Evolutionary conservation across 108 stramenopile genomes (phyloP).

Genomic region (Nitzschia palea): DNA sequence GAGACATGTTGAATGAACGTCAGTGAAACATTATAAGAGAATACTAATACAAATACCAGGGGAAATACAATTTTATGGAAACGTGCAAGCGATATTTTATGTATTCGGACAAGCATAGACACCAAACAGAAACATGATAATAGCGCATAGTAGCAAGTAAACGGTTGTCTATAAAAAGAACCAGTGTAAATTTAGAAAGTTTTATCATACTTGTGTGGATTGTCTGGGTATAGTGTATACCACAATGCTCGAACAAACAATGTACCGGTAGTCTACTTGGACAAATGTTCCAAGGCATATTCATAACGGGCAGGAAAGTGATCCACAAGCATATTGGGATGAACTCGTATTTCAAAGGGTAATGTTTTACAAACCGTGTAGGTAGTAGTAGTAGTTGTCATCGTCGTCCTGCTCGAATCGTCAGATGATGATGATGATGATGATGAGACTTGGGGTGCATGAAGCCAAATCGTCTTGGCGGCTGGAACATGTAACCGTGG

Average conservation of each 20-base stretch:
- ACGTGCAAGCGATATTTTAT: too few relatives aligned
- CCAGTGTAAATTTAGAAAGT: too few relatives aligned
- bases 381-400: neutral
- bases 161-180: too few relatives aligned
- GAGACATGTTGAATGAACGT: neutral
- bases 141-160: too few relatives aligned
- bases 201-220: too few relatives aligned
- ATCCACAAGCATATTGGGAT: constrained; percentile 41
- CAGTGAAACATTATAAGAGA: neutral
- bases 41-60: too few relatives aligned
- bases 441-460: neutral
- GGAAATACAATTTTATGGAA: too few relatives aligned
- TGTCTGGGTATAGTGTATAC: too few relatives aligned
- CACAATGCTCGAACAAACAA: too few relatives aligned
- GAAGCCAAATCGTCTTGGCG: constrained; percentile 23
- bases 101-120: too few relatives aligned
- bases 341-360: constrained; percentile 16
- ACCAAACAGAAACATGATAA: too few relatives aligned
- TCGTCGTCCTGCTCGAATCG: constrained; percentile 2
- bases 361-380: neutral
- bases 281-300: constrained; percentile 36
- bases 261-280: neutral
- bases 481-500: constrained; percentile 41
- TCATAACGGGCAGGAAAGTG: constrained; percentile 47
- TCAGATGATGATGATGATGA: too few relatives aligned